A percentile compares a stretch with the other conserved stretches of the same genome.
phyloP scores from a whole-genome alignment of 306 rosid genomes.

The Hippophae gyantsensis region DNA sequence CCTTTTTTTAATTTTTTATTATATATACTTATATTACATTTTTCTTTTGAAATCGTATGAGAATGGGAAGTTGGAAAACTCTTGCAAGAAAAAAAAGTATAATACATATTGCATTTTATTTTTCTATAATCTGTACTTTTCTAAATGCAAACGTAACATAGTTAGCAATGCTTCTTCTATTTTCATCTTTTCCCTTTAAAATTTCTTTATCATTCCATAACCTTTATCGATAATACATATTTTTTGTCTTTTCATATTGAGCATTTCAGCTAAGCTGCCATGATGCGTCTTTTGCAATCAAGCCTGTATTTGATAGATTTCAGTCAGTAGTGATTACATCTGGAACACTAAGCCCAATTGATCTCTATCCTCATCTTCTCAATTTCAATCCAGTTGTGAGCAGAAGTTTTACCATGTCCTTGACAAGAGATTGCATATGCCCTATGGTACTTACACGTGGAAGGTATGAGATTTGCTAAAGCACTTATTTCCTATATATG shows the following conservation, averaged over 20 bases:
- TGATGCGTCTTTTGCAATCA: conserved; percentile 93
- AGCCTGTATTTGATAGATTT: conserved; percentile 89
- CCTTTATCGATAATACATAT: neutral
- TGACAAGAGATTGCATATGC: conserved; percentile 95
- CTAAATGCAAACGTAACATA: too few species aligned
- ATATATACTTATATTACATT: neutral
- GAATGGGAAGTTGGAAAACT: too few species aligned
- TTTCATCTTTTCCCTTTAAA: neutral
- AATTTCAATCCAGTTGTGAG: conserved; percentile 92
- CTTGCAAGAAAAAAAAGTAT: too few species aligned
- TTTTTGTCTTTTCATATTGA: conserved; percentile 18
- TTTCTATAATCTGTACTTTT: too few species aligned
- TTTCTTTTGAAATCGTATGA: too few species aligned
- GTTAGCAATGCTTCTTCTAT: neutral
- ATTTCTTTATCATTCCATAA: too few species aligned
- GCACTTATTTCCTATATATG: neutral
- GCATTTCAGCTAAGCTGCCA: conserved; percentile 86
- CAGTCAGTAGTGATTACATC: conserved; percentile 92
- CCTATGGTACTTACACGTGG: conserved; percentile 99
- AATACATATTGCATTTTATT: too few species aligned
- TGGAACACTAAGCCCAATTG: conserved; percentile 93
- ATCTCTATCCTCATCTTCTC: conserved; percentile 82
- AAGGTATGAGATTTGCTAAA: conserved; percentile 38
- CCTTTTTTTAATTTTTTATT: neutral
- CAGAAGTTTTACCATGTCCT: conserved; percentile 94